Evolutionary conservation across 371 early-diverging fungal species (phyloP).

Genomic region (Mycotypha africana): DNA sequence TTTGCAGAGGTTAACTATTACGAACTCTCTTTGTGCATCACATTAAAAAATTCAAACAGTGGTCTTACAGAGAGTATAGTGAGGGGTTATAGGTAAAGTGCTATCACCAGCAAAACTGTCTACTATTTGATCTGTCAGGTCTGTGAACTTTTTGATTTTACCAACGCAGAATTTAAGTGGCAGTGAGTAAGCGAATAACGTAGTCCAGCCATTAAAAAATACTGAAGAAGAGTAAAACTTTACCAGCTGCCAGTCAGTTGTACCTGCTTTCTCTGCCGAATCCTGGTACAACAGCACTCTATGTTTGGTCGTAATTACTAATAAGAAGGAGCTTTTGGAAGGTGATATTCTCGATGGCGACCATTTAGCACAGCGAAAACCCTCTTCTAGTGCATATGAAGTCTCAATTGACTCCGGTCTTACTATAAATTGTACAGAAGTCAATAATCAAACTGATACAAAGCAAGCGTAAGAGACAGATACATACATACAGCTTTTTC

Average conservation of each 20-base stretch:
- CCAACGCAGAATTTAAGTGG: background rate
- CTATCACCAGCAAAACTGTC: background rate
- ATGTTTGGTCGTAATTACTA: slow-evolving; percentile 30
- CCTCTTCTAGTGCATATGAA: slow-evolving; percentile 15
- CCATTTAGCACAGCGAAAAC: slow-evolving; percentile 25
- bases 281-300: slow-evolving; percentile 20
- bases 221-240: too few relatives aligned
- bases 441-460: background rate
- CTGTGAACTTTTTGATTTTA: background rate
- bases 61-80: slow-evolving; percentile 18
- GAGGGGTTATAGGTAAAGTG: slow-evolving; percentile 1
- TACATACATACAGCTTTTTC: background rate
- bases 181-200: background rate
- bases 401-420: slow-evolving; percentile 5
- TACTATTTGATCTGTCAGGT: slow-evolving; percentile 17
- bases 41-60: too few relatives aligned
- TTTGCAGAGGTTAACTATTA: too few relatives aligned
- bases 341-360: slow-evolving; percentile 21
- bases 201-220: too few relatives aligned
- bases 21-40: too few relatives aligned
- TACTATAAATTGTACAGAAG: background rate
- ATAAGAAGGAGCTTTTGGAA: slow-evolving; percentile 19
- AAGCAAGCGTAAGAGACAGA: too few relatives aligned
- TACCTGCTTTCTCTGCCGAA: slow-evolving; percentile 6
- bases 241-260: slow-evolving; percentile 21